Conservation (phyloP, 768 basidiomycete genomes). For the Pisolithus orientalis region DNA sequence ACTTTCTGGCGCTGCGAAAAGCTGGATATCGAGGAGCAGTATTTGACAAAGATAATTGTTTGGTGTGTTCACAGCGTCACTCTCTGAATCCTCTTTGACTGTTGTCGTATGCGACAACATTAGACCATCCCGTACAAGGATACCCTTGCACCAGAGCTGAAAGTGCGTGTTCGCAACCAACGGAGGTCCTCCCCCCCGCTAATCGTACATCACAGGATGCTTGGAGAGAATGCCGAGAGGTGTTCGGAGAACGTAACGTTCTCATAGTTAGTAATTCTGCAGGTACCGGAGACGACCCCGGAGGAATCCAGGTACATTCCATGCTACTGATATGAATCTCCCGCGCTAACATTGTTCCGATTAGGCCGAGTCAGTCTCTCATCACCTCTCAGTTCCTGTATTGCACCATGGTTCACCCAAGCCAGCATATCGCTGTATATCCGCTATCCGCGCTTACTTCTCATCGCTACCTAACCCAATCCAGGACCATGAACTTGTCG, state of each 20-base stretch:
- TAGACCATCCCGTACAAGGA: slow-evolving; percentile 83
- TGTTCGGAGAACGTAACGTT: slow-evolving; percentile 74
- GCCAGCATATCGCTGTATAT: slow-evolving; percentile 73
- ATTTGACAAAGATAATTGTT: slow-evolving; percentile 97
- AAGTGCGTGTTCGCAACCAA: slow-evolving; percentile 36
- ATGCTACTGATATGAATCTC: slow-evolving; percentile 24
- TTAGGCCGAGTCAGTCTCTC: slow-evolving; percentile 75
- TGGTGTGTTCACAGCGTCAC: slow-evolving; percentile 45
- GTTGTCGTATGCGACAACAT: neutral
- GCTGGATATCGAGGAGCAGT: slow-evolving; percentile 87
- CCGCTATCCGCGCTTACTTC: slow-evolving; percentile 71
- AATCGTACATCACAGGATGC: slow-evolving; percentile 42
- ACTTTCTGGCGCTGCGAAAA: slow-evolving; percentile 64
- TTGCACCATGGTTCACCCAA: slow-evolving; percentile 73
- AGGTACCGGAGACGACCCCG: slow-evolving; percentile 71
- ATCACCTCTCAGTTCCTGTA: slow-evolving; percentile 75
- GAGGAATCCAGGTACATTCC: slow-evolving; percentile 63
- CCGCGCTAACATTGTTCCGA: neutral
- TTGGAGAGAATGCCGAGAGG: slow-evolving; percentile 65
- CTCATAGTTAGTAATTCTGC: slow-evolving; percentile 94
- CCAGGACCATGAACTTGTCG: slow-evolving; percentile 56
- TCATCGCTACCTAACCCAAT: slow-evolving; percentile 50
- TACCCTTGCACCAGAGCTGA: slow-evolving; percentile 65
- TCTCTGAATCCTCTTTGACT: neutral
- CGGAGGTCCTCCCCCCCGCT: neutral